Evolutionary conservation across 169 alveolate genomes (phyloP), one percentile per base, ranked within the genome.

Genomic region (Eimeria tenella): DNA sequence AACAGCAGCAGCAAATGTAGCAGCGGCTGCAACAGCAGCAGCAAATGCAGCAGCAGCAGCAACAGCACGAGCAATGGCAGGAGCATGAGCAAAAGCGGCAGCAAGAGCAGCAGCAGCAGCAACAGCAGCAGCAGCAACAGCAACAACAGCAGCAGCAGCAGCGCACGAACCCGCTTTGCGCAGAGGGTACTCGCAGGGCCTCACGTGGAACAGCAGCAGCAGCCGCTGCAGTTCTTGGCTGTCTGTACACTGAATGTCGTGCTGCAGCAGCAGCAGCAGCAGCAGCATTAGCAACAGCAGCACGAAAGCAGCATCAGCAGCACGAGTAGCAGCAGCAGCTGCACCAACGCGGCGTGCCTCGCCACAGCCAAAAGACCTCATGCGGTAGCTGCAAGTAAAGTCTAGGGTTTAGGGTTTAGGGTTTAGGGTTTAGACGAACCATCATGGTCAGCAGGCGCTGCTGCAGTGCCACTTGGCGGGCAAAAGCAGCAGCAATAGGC

Each of bases 151-250:
- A 63, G 23, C 74, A 63, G 3, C 74, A 63, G 21, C 13, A 63
- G 25, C 74, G 5, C 42, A n/a, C 17, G 74, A n/a, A 63, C 42
- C 17, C 17, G 74, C 74, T 19, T 19, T 25, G 21, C 82, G 23
- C 49, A 71, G 55, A 31, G 82, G 82, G 17, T 71, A 71, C 49
- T 71, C 82, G 52, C 82, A 71, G 10, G 82, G 82, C 52, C 82
- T 19, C 17, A 10, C 55, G 56, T 42, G 5, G 53, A 71, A 31
- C 53, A 21, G 55, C 82, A 71, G 82, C 50, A 71, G 74, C 74
- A 63, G 23, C 17, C 74, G 74, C 74, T 63, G 74, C 74, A 63
- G 17, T 25, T 63, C 74, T 63, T 15, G 17, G 74, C 23, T 63
- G 74, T 63, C 74, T 63, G 25, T 63, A 63, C 74, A 13, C 74